A percentile compares a stretch with the other conserved stretches of the same genome.
Evolutionary conservation across 495 filamentous ascomycete genomes (phyloP).

Genomic region (Aspergillus kassunensis): DNA sequence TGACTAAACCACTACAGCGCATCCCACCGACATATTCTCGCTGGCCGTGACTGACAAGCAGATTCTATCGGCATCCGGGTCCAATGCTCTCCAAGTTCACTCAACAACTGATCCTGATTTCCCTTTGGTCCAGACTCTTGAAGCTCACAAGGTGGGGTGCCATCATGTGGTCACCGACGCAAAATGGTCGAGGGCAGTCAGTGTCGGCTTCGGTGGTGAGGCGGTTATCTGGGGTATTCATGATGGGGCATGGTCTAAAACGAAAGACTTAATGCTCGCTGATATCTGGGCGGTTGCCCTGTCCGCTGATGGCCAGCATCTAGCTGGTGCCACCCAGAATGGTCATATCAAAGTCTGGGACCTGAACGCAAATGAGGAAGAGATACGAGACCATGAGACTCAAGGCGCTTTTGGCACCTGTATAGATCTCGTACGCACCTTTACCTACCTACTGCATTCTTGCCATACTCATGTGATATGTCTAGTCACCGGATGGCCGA

Average conservation of each 20-base stretch:
- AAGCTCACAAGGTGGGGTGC: constrained; percentile 78
- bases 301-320: constrained; percentile 72
- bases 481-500: constrained; percentile 67
- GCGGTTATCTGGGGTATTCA: constrained; percentile 70
- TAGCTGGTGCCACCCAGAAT: constrained; percentile 77
- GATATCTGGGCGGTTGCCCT: constrained; percentile 85
- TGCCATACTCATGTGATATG: constrained; percentile 6
- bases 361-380: constrained; percentile 45
- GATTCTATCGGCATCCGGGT: constrained; percentile 77
- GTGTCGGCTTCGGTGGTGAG: constrained; percentile 83
- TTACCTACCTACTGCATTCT: background rate
- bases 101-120: constrained; percentile 65
- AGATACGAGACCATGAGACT: constrained; percentile 80
- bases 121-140: constrained; percentile 71
- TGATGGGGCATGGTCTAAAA: constrained; percentile 52
- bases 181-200: constrained; percentile 68
- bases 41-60: constrained; percentile 75
- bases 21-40: constrained; percentile 84
- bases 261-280: constrained; percentile 45
- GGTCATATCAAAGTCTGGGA: constrained; percentile 91
- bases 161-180: constrained; percentile 76
- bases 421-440: constrained; percentile 65
- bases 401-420: constrained; percentile 86
- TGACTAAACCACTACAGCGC: constrained; percentile 49
- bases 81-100: constrained; percentile 74